A percentile compares a stretch with the other conserved stretches of the same genome.
These are phyloP conservation scores for Xylaria intraflava DNA, from an alignment of 495 filamentous ascomycete genomes.

Conservation along the genomic window DNA sequence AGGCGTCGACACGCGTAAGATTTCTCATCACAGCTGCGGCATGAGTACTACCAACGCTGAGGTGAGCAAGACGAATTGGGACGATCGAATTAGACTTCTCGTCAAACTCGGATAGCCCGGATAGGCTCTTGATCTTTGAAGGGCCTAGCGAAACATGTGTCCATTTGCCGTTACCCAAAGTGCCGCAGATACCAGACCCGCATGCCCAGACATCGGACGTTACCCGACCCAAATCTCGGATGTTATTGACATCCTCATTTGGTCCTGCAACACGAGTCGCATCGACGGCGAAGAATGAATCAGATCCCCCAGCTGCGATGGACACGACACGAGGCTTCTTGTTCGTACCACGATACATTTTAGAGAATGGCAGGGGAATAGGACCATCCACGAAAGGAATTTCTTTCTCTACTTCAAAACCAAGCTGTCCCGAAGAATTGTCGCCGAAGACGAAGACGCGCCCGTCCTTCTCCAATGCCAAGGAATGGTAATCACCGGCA, in stretches of 20 bases:
- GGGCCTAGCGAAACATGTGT: constrained; percentile 75
- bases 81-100: constrained; percentile 57
- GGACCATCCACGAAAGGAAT: constrained; percentile 61
- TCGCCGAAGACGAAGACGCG: constrained; percentile 84
- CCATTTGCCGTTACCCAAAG: constrained; percentile 82
- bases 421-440: constrained; percentile 81
- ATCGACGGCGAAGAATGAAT: constrained; percentile 82
- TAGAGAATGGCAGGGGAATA: constrained; percentile 56
- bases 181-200: constrained; percentile 77
- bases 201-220: constrained; percentile 77
- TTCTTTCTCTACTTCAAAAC: constrained; percentile 59
- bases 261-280: constrained; percentile 48
- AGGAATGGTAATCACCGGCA: constrained; percentile 79
- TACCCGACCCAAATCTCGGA: constrained; percentile 37
- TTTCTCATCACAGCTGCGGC: constrained; percentile 76
- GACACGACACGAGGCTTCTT: constrained; percentile 56
- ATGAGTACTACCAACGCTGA: constrained; percentile 75
- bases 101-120: constrained; percentile 77
- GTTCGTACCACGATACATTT: constrained; percentile 60
- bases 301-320: constrained; percentile 77
- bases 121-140: constrained; percentile 76
- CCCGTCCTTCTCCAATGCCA: constrained; percentile 67
- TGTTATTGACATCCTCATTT: constrained; percentile 32
- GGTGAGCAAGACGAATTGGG: constrained; percentile 67
- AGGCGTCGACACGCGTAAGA: constrained; percentile 54